Base-by-base conservation (phyloP, 2,329 filamentous ascomycete genomes). In the Clonostachys chloroleuca region DNA sequence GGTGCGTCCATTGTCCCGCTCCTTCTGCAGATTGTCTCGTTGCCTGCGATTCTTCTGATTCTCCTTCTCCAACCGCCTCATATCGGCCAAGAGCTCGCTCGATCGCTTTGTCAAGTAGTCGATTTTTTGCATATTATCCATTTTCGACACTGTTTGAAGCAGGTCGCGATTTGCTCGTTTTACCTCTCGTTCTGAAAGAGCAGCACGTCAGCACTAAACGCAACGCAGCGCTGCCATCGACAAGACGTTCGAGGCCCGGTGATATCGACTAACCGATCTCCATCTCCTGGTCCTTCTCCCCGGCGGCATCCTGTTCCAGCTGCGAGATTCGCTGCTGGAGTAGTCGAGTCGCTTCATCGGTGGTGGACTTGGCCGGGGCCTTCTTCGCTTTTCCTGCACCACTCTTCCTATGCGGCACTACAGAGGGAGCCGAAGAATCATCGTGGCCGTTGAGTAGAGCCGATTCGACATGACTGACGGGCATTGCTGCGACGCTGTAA, bases 11-110 rank as follows among this genome's bases (percentile, higher is more conserved):
- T 89, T 84, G 63, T 99, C 94, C 66, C 95, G 95, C 60, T 99
- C 94, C 65, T 97, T 99, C 67, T 99, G 94, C 47, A 99, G 69
- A 60, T 90, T 87, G 64, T 99, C 94, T 24, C 89, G 89, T 20
- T 91, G 86, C 67, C 96, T 95, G 76, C 96, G 97, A 59, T 92
- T 94, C 70, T 96, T 97, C 52, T 89, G 81, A 61, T 95, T 92
- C 52, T 99, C 94, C 51, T 92, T 86, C 66, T 99, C 92, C 50
- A 95, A 79, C 47, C 92, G 86, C 68, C 96, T 96, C 90, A 97
- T 95, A 51, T 96, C 92, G 46, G 89, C 86, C 49, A 97, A 75
- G 5, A 97, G 80, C 59, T 97, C 92, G 51, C 89, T 91, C 56
- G 94, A 96, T 59, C 91, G 89, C 61, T 89, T 92, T 57, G 92